These are phyloP conservation scores for Acanthamoeba castellanii DNA, from an alignment of 208 protist genomes.

Conservation along the genomic window DNA sequence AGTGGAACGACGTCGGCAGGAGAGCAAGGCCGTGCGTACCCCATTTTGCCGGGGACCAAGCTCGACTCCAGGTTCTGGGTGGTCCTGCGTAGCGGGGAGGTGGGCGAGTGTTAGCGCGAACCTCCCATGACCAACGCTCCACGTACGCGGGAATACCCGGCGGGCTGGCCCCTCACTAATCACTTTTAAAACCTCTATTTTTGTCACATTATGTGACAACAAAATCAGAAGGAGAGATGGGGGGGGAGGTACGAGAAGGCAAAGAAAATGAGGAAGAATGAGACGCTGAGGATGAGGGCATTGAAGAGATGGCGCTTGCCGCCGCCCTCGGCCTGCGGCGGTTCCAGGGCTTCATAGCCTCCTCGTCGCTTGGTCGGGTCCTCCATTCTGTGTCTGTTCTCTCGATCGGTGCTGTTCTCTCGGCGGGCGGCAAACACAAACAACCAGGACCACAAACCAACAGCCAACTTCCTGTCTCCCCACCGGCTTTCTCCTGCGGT, in stretches of 20 bases:
- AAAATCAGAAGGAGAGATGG: not conserved
- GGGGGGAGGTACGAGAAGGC: not conserved
- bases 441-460: not conserved
- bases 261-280: constrained; percentile 55
- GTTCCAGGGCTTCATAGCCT: not conserved
- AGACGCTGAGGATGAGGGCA: constrained; percentile 9
- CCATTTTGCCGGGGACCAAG: constrained; percentile 23
- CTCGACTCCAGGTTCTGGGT: constrained; percentile 55
- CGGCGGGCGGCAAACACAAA: not conserved
- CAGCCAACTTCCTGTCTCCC: not conserved
- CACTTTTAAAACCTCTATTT: not conserved
- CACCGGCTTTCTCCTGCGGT: not conserved
- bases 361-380: not conserved
- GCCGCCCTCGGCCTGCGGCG: not conserved
- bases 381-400: not conserved
- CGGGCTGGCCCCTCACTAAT: too few species aligned
- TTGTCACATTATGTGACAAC: not conserved
- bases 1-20: not conserved
- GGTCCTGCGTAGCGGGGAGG: not conserved
- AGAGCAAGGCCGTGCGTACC: not conserved
- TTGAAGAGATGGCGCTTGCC: constrained; percentile 60
- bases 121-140: too few species aligned
- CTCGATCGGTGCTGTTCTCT: too few species aligned
- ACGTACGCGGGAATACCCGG: too few species aligned
- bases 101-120: not conserved